These are phyloP conservation scores for Neurospora sp. DNA, from an alignment of 495 filamentous ascomycete genomes.

Conservation along the genomic window DNA sequence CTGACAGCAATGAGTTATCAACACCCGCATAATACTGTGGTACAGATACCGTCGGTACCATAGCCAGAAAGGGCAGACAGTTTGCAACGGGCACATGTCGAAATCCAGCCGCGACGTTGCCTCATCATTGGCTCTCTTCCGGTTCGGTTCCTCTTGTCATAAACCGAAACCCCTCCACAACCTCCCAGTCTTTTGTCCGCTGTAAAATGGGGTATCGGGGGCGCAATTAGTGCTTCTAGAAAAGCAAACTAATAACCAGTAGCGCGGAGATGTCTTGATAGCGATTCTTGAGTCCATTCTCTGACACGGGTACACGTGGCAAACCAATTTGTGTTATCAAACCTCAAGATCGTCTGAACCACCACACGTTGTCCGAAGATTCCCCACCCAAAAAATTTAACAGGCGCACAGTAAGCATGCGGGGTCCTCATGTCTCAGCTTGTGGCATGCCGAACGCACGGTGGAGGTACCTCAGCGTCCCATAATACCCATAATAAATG, in stretches of 20 bases:
- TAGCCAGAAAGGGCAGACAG: background rate
- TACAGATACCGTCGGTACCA: background rate
- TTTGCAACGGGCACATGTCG: background rate
- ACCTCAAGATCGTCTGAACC: background rate
- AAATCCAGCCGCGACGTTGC: background rate
- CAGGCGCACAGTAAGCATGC: background rate
- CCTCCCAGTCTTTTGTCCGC: background rate
- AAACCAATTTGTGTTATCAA: background rate
- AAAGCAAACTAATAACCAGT: background rate
- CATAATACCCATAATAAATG: background rate
- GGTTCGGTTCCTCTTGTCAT: background rate
- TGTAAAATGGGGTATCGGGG: background rate
- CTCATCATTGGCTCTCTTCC: background rate
- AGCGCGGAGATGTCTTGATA: background rate
- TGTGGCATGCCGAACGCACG: background rate
- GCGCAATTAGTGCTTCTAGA: background rate
- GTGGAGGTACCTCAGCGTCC: background rate
- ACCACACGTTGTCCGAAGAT: background rate
- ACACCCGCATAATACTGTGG: background rate
- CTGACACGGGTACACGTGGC: background rate
- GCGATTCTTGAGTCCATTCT: background rate
- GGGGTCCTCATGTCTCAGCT: background rate
- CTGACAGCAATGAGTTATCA: background rate
- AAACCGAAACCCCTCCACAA: background rate
- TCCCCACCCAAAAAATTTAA: background rate